Base-by-base conservation (phyloP, 768 basidiomycete species). In the Dacryopinax primogenitus region DNA sequence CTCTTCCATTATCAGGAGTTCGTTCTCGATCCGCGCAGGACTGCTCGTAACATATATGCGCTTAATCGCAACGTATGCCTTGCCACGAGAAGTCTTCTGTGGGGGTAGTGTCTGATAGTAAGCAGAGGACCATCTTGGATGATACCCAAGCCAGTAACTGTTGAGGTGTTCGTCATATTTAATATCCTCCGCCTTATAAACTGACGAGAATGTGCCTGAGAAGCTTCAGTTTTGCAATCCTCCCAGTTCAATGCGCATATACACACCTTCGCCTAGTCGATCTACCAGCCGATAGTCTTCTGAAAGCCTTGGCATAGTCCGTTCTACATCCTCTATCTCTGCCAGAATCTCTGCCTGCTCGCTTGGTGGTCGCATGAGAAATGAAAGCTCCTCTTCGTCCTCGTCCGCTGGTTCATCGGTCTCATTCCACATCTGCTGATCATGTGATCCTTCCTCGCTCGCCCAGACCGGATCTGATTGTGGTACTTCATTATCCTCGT, bases 21-120 rank as follows among this genome's bases (percentile, higher is more conserved):
- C 96, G 74, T 98, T 99, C 51, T 85, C 80, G 71, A 98, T 94
- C 23, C 95, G 81, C 62, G 88, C 86, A 0, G 96, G 96, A 69
- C 86, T 90, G 73, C 92, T 94, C 0, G 96, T 98, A 11, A 93
- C 94, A 73, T 98, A 92, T 74, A 99, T 97, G 67, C 94, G 84
- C 78, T 99, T 98, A 72, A 99, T 78, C 0, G 96, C 96, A 39
- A 98, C 93, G 70, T 87, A 92, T 3, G 86, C 74, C 45, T 69
- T 67, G 30, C 67, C 64, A 13, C 63, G 63, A 28, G 63, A 83
- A 33, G 69, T n/a, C 68, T 84, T 85, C 33, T 75, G 76, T 12
- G 74, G 79, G 30, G 73, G 76, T 36, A 70, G 72, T 1, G 82
- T 81, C 69, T 88, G 87, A 70, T 85, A 83, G 70, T 84, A 76